These are phyloP conservation scores for Phyllosticta citribraziliensis DNA, from an alignment of 2,329 filamentous ascomycete genomes.

Conservation along the genomic window DNA sequence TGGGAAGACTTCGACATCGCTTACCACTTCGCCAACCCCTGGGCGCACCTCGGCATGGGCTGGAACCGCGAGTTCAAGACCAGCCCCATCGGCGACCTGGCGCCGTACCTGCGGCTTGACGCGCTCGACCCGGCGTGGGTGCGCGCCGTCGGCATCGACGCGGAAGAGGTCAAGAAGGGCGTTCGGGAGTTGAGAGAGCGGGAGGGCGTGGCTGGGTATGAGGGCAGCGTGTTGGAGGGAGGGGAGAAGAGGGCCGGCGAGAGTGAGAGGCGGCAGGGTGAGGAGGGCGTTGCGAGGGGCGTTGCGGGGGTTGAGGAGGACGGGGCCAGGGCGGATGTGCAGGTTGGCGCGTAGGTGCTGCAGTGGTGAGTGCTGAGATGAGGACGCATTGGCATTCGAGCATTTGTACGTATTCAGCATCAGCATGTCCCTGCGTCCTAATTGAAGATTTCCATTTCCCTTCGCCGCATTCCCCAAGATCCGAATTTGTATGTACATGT, in stretches of 20 bases:
- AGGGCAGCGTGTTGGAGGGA: neutral
- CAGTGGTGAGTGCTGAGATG: neutral
- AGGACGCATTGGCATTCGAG: too few species aligned
- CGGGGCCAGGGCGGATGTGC: neutral
- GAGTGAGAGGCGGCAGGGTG: neutral
- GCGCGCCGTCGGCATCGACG: conserved; percentile 18
- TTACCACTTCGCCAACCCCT: conserved; percentile 30
- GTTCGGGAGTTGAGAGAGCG: neutral
- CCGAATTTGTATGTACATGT: too few species aligned
- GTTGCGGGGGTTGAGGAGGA: neutral
- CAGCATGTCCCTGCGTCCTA: too few species aligned
- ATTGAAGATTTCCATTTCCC: too few species aligned
- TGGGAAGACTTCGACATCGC: conserved; percentile 37
- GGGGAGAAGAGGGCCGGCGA: neutral
- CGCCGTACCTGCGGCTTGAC: conserved; percentile 30
- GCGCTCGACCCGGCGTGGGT: conserved; percentile 36
- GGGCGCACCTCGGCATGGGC: conserved; percentile 35
- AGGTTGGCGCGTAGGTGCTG: neutral
- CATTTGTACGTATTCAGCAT: too few species aligned
- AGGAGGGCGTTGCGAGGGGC: neutral
- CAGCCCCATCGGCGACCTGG: conserved; percentile 19
- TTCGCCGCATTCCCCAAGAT: too few species aligned
- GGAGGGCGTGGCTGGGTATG: neutral
- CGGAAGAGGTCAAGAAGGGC: neutral
- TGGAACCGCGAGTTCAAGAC: conserved; percentile 20